phyloP scores from a whole-genome alignment of 768 basidiomycete species.

The Mycena capillaripes region DNA sequence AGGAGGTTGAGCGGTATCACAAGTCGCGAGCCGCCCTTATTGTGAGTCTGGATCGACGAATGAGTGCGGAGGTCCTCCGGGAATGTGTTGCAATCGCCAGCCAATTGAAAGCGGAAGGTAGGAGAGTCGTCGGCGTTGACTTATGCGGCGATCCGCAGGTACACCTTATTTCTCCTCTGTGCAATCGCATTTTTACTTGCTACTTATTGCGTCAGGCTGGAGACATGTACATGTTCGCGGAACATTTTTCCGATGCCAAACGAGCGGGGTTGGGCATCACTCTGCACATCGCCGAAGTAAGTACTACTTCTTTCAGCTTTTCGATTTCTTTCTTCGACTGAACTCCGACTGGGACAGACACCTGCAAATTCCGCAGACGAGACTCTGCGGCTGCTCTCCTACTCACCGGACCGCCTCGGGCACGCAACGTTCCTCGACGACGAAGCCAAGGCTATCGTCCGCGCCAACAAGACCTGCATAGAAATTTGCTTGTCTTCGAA shows the following conservation, averaged over 20 bases:
- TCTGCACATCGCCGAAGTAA: conserved; percentile 89
- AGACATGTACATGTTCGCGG: conserved; percentile 63
- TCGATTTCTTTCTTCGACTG: conserved; percentile 45
- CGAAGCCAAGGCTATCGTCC: conserved; percentile 69
- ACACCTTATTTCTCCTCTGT: neutral
- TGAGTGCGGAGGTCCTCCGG: conserved; percentile 62
- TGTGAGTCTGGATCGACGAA: conserved; percentile 82
- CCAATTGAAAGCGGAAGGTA: conserved; percentile 65
- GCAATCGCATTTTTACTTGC: neutral
- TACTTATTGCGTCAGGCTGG: conserved; percentile 59
- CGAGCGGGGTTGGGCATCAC: conserved; percentile 79
- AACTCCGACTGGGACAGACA: conserved; percentile 65
- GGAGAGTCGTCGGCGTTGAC: conserved; percentile 83
- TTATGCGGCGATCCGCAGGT: conserved; percentile 82
- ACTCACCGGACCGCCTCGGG: conserved; percentile 78
- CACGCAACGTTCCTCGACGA: conserved; percentile 86
- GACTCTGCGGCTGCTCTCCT: conserved; percentile 72
- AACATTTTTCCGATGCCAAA: conserved; percentile 67
- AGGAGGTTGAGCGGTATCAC: conserved; percentile 71
- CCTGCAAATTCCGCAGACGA: conserved; percentile 65
- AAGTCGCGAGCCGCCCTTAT: conserved; percentile 69
- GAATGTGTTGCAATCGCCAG: conserved; percentile 74
- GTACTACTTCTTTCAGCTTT: neutral
- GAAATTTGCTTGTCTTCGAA: conserved; percentile 91
- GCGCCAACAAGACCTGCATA: conserved; percentile 67